These are phyloP conservation scores for Metschnikowia lunata DNA, from an alignment of 805 yeast genomes.

Conservation along the genomic window DNA sequence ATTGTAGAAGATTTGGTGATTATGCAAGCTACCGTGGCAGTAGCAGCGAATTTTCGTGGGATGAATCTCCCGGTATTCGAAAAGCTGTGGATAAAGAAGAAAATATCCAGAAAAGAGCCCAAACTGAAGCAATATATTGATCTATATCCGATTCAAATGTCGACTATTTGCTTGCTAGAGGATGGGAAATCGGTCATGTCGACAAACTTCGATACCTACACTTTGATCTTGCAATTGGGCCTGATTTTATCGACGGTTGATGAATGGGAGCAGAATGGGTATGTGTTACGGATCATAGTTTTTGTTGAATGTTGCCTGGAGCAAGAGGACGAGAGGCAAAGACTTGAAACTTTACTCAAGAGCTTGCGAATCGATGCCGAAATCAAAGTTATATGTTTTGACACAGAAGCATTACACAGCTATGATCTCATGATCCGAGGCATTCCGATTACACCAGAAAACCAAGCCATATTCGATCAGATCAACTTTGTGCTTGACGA, in stretches of 20 bases:
- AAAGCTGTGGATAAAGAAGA: slow-evolving; percentile 14
- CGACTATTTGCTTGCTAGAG: slow-evolving; percentile 66
- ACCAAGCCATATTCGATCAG: slow-evolving; percentile 28
- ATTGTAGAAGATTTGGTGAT: slow-evolving; percentile 84
- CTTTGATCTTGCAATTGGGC: slow-evolving; percentile 88
- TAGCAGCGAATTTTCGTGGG: slow-evolving; percentile 80
- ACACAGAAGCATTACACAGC: slow-evolving; percentile 47
- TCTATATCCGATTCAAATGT: slow-evolving; percentile 95
- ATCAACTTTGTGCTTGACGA: slow-evolving; percentile 49
- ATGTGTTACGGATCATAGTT: slow-evolving; percentile 72
- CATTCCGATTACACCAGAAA: slow-evolving; percentile 30
- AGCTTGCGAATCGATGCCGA: slow-evolving; percentile 83
- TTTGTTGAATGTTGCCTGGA: slow-evolving; percentile 80
- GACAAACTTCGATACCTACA: slow-evolving; percentile 93
- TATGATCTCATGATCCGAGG: slow-evolving; percentile 82
- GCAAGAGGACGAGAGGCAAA: slow-evolving; percentile 58
- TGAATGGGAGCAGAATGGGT: slow-evolving; percentile 74
- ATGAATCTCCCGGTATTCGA: slow-evolving; percentile 55
- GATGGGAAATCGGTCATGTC: slow-evolving; percentile 69
- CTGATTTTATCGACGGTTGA: slow-evolving; percentile 92
- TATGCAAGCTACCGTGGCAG: slow-evolving; percentile 87
- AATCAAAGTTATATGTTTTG: slow-evolving; percentile 68
- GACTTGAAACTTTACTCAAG: slow-evolving; percentile 61
- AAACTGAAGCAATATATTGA: slow-evolving; percentile 60
- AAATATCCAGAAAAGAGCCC: not conserved